Evolutionary conservation across 164 flowering plant genomes (phyloP), one percentile per base, ranked within the genome.

Genomic region (Chimonanthus praecox): DNA sequence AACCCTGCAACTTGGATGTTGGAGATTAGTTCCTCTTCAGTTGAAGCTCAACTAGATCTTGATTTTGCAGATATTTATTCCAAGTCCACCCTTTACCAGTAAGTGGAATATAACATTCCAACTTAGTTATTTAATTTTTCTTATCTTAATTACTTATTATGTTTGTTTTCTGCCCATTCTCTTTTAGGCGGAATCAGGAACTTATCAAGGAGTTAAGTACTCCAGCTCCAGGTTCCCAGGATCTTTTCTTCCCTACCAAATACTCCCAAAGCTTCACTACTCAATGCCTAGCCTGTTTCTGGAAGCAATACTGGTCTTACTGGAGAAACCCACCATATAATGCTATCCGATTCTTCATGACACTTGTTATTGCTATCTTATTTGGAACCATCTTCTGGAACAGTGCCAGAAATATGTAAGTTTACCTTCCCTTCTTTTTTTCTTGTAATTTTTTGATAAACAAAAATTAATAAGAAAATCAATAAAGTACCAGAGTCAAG

Each of bases 1-100:
- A 88, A 87, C 74, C 92, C 92, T 72, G 89, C 90, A 15, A 87
- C 90, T 10, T 88, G 92, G 92, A 87, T 88, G 92, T 73, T 88
- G 66, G 92, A 88, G 21, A 82, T 86, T 61, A 84, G 78, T 47
- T 61, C 86, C 61, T 5, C 89, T 49, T 70, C 87, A 18, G 76
- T 82, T 7, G 92, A 88, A 66, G 69, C 80, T 67, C 83, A 82
- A 60, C 85, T 82, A 58, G 85, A 74, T 51, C 33, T 84, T 16
- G 87, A 88, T 75, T 88, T 87, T 75, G 89, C 90, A 10, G 84
- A 85, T 61, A 72, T 85, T 61, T 88, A 85, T 73, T 64, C 80
- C 71, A 82, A 80, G 45, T 88, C 92, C 33, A 43, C 76, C 15
- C 86, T 85, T 54, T 82, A 87, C 58, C 69, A 67, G 92, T 88